Evolutionary conservation across 140 eudicot genomes (phyloP).

Genomic region (Cichorium intybus): DNA sequence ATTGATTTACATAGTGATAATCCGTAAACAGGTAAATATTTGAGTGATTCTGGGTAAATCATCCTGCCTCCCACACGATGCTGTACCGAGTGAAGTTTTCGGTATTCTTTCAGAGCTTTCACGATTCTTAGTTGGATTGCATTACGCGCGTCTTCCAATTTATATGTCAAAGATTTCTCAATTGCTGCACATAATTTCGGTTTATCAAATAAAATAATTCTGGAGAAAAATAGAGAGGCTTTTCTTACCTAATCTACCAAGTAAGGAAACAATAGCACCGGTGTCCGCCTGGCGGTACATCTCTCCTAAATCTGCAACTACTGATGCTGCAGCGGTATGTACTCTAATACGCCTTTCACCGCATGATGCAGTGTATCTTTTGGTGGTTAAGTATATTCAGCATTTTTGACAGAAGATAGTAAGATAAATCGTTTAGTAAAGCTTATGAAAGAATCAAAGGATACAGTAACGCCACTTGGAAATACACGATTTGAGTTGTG

Average conservation of each 20-base stretch:
- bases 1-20: constrained; percentile 72
- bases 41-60: constrained; percentile 94
- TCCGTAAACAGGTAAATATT: constrained; percentile 76
- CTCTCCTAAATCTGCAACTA: constrained; percentile 91
- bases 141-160: constrained; percentile 87
- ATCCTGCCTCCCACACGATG: constrained; percentile 83
- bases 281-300: constrained; percentile 98
- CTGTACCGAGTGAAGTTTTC: constrained; percentile 84
- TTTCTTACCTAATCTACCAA: constrained; percentile 81
- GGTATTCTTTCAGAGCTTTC: constrained; percentile 87
- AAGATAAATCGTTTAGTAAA: background rate
- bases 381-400: constrained; percentile 40
- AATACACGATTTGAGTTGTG: constrained; percentile 81
- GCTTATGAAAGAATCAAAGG: constrained; percentile 39
- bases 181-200: constrained; percentile 74
- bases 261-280: constrained; percentile 83
- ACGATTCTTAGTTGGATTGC: constrained; percentile 65
- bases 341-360: constrained; percentile 99
- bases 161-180: constrained; percentile 78
- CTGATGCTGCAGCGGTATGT: constrained; percentile 98
- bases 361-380: constrained; percentile 91
- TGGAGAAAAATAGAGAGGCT: background rate
- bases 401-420: background rate
- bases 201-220: too few species aligned
- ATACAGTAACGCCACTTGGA: constrained; percentile 97